These are phyloP conservation scores for Suillus variegatus DNA, from an alignment of 768 basidiomycete genomes.

Conservation along the genomic window DNA sequence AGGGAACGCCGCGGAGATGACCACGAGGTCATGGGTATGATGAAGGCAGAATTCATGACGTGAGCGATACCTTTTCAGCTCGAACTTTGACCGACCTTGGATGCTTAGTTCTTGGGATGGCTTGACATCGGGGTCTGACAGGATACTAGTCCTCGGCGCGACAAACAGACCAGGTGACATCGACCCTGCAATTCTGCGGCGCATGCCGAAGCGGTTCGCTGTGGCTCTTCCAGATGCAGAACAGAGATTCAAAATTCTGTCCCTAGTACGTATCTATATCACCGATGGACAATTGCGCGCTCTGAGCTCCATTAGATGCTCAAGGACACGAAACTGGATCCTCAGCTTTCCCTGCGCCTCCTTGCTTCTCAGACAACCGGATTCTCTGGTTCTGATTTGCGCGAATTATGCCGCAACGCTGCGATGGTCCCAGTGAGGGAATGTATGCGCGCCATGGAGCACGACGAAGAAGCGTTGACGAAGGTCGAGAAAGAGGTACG, in stretches of 20 bases:
- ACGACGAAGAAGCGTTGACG: slow-evolving; percentile 50
- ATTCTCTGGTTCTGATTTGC: slow-evolving; percentile 86
- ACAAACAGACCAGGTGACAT: slow-evolving; percentile 96
- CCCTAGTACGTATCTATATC: slow-evolving; percentile 53
- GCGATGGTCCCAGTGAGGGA: slow-evolving; percentile 93
- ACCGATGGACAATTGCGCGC: not conserved
- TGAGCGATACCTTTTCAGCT: slow-evolving; percentile 37
- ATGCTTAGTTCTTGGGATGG: slow-evolving; percentile 88
- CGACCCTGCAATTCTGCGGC: slow-evolving; percentile 81
- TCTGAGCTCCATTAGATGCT: slow-evolving; percentile 63
- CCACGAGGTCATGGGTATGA: slow-evolving; percentile 98
- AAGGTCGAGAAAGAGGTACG: slow-evolving; percentile 46
- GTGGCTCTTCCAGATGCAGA: slow-evolving; percentile 75
- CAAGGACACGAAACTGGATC: slow-evolving; percentile 66
- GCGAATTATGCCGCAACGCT: slow-evolving; percentile 90
- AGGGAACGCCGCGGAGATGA: slow-evolving; percentile 85
- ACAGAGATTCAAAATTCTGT: slow-evolving; percentile 84
- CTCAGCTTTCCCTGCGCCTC: slow-evolving; percentile 56
- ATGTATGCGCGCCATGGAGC: slow-evolving; percentile 58
- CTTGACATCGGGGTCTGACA: slow-evolving; percentile 73
- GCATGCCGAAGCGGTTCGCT: slow-evolving; percentile 98
- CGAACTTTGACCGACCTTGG: not conserved
- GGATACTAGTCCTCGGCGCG: slow-evolving; percentile 90
- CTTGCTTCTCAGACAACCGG: slow-evolving; percentile 75
- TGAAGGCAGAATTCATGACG: slow-evolving; percentile 97